Conservation (phyloP, 345 rosid species). For the Camelina hispida region DNA sequence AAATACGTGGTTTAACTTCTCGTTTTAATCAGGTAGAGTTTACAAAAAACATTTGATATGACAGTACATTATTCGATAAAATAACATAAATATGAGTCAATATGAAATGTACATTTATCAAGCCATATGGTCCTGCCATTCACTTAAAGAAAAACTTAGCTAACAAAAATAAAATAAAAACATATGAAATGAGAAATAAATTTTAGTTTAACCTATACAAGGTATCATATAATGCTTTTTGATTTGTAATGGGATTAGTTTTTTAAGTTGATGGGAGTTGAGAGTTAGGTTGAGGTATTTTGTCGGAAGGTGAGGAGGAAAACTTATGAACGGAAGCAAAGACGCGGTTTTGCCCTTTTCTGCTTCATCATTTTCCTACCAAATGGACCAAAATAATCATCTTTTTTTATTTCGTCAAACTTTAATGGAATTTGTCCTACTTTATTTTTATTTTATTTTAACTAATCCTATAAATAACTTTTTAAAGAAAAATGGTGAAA, state of each 20-base stretch:
- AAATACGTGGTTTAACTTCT: too few relatives aligned
- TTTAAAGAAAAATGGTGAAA: neutral
- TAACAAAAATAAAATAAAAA: neutral
- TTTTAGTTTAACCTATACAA: neutral
- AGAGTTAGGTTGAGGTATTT: constrained; percentile 1
- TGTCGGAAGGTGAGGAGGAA: constrained; percentile 25
- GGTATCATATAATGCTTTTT: neutral
- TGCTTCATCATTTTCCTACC: constrained; percentile 14
- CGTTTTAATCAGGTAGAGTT: neutral
- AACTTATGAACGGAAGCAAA: constrained; percentile 22
- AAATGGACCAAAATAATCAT: constrained; percentile 26
- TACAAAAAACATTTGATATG: neutral
- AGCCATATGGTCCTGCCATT: neutral
- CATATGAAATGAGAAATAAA: neutral
- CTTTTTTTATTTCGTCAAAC: constrained; percentile 15
- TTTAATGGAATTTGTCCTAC: constrained; percentile 1
- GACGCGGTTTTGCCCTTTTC: constrained; percentile 25
- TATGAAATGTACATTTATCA: neutral
- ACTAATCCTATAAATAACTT: neutral
- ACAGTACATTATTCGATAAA: neutral
- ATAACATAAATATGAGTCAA: neutral
- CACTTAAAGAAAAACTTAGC: too few relatives aligned
- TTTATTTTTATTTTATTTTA: neutral
- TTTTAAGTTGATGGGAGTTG: neutral
- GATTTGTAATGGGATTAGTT: neutral